Conservation (phyloP, 768 basidiomycete genomes). For the Termitomyces sp. region DNA sequence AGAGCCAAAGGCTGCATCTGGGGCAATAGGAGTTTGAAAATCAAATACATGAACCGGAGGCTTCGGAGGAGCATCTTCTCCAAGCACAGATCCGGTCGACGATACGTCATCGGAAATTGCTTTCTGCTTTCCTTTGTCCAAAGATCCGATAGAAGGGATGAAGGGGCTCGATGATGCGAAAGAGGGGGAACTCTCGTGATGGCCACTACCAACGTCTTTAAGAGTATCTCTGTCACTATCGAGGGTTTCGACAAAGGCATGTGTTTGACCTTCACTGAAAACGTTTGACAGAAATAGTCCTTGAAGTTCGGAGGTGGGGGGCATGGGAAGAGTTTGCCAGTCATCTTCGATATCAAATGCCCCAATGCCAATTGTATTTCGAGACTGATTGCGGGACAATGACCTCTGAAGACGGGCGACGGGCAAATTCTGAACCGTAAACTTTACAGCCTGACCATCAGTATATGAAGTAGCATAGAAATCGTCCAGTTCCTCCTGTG, state of each 20-base stretch:
- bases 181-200: conserved; percentile 25
- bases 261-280: conserved; percentile 34
- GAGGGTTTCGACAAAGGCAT: conserved; percentile 61
- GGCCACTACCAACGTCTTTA: conserved; percentile 18
- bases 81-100: conserved; percentile 34
- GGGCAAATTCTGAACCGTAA: conserved; percentile 58
- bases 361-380: conserved; percentile 55
- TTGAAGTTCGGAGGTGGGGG: conserved; percentile 21
- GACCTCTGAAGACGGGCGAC: conserved; percentile 25
- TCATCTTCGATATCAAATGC: conserved; percentile 50
- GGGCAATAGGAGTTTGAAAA: conserved; percentile 8
- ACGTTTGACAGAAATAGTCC: conserved; percentile 31
- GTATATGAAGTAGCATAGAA: conserved; percentile 42
- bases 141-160: conserved; percentile 12
- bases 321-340: conserved; percentile 58
- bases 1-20: background rate
- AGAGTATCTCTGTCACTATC: conserved; percentile 28
- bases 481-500: conserved; percentile 73
- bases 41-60: conserved; percentile 58
- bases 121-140: conserved; percentile 48
- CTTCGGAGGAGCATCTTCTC: conserved; percentile 43
- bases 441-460: conserved; percentile 39
- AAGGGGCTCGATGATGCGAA: conserved; percentile 19
- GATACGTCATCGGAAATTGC: conserved; percentile 27
- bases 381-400: conserved; percentile 25